These are phyloP conservation scores for Sarcomyxa edulis DNA, from an alignment of 768 basidiomycete species.

Conservation along the genomic window DNA sequence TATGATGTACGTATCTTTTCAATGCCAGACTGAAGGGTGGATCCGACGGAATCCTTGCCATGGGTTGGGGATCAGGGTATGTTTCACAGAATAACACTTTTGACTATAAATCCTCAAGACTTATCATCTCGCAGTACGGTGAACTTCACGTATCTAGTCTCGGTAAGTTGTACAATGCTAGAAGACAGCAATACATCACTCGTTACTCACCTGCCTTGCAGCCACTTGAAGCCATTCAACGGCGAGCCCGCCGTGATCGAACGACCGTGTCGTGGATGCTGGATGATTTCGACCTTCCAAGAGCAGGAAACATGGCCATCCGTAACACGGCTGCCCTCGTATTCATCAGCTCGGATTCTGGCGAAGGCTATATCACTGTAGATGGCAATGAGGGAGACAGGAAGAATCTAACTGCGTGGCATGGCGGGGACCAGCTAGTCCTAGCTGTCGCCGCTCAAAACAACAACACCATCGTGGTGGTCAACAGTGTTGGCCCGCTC, in stretches of 20 bases:
- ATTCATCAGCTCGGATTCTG: constrained; percentile 79
- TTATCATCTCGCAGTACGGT: constrained; percentile 38
- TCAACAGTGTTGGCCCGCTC: constrained; percentile 58
- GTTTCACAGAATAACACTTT: constrained; percentile 2
- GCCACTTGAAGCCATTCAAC: constrained; percentile 81
- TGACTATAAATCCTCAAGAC: neutral
- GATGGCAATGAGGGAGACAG: constrained; percentile 76
- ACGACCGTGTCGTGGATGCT: constrained; percentile 65
- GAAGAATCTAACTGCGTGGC: constrained; percentile 72
- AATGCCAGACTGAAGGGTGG: neutral
- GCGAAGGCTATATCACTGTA: constrained; percentile 77
- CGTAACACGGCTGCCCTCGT: constrained; percentile 66
- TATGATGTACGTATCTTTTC: neutral
- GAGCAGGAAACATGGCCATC: constrained; percentile 42
- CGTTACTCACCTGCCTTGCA: constrained; percentile 14
- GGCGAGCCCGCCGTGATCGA: constrained; percentile 59
- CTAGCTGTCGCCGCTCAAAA: constrained; percentile 60
- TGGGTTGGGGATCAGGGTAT: constrained; percentile 89
- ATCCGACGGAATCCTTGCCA: constrained; percentile 60
- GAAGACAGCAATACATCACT: neutral
- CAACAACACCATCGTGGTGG: constrained; percentile 69
- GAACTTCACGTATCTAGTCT: constrained; percentile 74
- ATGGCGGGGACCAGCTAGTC: constrained; percentile 66
- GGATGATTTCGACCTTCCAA: constrained; percentile 58
- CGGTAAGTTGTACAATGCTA: constrained; percentile 35